Conservation (phyloP, 495 filamentous ascomycete genomes). For the Aspergillus heteromorphus region DNA sequence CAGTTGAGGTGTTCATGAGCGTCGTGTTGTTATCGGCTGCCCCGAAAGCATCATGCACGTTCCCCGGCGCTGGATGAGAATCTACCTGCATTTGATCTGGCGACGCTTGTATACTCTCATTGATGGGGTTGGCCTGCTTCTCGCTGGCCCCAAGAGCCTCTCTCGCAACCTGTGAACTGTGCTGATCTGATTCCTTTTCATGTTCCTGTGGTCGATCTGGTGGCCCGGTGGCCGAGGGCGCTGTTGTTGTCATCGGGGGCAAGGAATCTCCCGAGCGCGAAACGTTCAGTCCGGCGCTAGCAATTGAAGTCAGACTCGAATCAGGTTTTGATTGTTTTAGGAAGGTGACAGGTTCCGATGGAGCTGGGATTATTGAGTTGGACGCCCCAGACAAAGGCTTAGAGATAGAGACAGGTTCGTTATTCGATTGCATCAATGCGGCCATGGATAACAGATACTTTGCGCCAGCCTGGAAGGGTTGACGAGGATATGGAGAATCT, state of each 20-base stretch:
- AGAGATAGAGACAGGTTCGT: conserved; percentile 39
- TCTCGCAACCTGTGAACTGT: conserved; percentile 39
- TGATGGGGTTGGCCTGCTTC: conserved; percentile 24
- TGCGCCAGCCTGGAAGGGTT: conserved; percentile 30
- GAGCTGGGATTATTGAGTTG: conserved; percentile 24
- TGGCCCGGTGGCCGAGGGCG: conserved; percentile 13
- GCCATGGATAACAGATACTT: conserved; percentile 41
- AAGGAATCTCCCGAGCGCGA: conserved; percentile 33
- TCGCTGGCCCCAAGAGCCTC: conserved; percentile 42
- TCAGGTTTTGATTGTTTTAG: conserved; percentile 40
- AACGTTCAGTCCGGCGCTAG: conserved; percentile 42
- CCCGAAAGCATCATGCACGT: conserved; percentile 28
- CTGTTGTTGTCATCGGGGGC: conserved; percentile 29
- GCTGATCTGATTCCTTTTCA: conserved; percentile 34
- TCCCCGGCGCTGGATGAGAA: conserved; percentile 23
- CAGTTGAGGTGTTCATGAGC: conserved; percentile 38
- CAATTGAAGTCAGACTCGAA: conserved; percentile 40
- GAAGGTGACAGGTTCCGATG: conserved; percentile 28
- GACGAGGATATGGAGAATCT: conserved; percentile 53
- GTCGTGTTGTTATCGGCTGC: conserved; percentile 27
- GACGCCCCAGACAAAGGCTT: conserved; percentile 29
- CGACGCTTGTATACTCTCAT: conserved; percentile 28
- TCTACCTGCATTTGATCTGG: conserved; percentile 46
- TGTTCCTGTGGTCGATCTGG: conserved; percentile 31
- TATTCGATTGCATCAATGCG: conserved; percentile 43